Conservation (phyloP, 2,329 filamentous ascomycete species). For the Fusarium penzigii region DNA sequence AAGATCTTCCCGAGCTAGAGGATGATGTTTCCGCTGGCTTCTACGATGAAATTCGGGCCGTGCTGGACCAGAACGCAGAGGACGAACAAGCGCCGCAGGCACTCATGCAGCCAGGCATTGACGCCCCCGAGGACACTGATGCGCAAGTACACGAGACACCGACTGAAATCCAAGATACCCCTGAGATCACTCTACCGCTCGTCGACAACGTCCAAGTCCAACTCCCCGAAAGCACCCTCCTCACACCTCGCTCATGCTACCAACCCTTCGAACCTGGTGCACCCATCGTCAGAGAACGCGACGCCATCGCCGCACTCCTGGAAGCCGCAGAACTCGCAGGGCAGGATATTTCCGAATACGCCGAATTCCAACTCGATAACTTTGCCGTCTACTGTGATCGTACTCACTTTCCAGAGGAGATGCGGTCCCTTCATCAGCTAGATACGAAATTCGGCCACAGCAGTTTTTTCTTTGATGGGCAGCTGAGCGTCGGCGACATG, state of each 20-base stretch:
- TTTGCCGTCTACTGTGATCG: conserved; percentile 58
- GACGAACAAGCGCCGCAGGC: not conserved
- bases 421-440: conserved; percentile 57
- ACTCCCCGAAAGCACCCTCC: conserved; percentile 29
- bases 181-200: not conserved
- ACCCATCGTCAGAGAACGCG: conserved; percentile 24
- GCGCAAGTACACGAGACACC: not conserved
- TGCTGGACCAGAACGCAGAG: conserved; percentile 2
- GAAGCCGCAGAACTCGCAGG: conserved; percentile 9
- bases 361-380: conserved; percentile 55
- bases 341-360: conserved; percentile 30
- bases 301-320: conserved; percentile 13
- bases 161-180: conserved; percentile 3
- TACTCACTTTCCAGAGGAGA: conserved; percentile 43
- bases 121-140: not conserved
- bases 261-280: conserved; percentile 33
- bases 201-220: conserved; percentile 23
- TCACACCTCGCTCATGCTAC: conserved; percentile 32
- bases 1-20: conserved; percentile 1
- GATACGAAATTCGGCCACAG: conserved; percentile 36
- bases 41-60: conserved; percentile 5
- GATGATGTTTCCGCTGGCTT: conserved; percentile 4
- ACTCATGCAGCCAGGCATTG: not conserved
- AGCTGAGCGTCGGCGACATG: conserved; percentile 47
- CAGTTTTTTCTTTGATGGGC: conserved; percentile 60